Evolutionary conservation across 2,329 filamentous ascomycete species (phyloP).

Genomic region (Colletotrichum gigasporum): DNA sequence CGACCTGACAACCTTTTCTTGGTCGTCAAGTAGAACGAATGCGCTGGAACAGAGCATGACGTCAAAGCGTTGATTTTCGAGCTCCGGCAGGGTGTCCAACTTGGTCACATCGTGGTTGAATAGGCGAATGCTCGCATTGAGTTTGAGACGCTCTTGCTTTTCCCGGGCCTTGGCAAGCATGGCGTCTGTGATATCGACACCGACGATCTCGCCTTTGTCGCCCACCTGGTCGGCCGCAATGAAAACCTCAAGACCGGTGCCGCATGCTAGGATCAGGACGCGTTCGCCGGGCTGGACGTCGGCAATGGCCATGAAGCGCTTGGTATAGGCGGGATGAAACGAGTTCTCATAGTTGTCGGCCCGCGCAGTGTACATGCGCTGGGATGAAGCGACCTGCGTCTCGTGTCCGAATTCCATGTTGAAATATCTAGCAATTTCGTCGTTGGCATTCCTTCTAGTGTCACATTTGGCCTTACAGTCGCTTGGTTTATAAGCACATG

Average conservation of each 20-base stretch:
- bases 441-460: neutral
- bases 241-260: conserved; percentile 44
- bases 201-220: conserved; percentile 39
- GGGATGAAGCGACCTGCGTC: conserved; percentile 35
- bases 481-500: neutral
- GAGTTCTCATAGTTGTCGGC: conserved; percentile 43
- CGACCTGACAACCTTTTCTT: conserved; percentile 36
- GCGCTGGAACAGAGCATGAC: conserved; percentile 44
- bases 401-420: conserved; percentile 30
- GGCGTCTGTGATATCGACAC: conserved; percentile 41
- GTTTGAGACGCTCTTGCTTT: conserved; percentile 36
- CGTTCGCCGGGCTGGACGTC: conserved; percentile 37
- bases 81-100: conserved; percentile 33
- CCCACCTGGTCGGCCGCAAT: conserved; percentile 40
- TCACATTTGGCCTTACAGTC: neutral
- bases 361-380: conserved; percentile 43
- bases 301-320: conserved; percentile 39
- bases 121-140: conserved; percentile 23
- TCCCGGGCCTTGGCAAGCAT: conserved; percentile 43
- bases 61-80: conserved; percentile 39
- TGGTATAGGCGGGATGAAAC: conserved; percentile 44
- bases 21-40: conserved; percentile 43
- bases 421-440: too few relatives aligned
- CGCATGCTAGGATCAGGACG: conserved; percentile 44
- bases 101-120: conserved; percentile 40